Percentiles rank a stretch among this genome's conserved stretches.
Conservation (phyloP, 345 rosid genomes). For the Psidium friedrichsthalianum region DNA sequence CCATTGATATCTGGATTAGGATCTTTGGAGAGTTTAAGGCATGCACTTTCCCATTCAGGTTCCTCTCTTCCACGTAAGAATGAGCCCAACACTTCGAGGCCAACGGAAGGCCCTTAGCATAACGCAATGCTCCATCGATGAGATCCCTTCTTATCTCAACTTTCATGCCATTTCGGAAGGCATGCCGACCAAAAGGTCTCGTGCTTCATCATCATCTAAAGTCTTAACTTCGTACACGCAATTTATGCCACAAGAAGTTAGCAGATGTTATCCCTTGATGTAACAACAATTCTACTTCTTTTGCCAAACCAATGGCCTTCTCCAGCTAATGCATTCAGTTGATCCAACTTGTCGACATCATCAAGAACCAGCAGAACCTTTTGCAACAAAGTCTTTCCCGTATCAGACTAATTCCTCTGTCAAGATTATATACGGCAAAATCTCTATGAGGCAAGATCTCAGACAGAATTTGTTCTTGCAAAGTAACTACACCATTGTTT, state of each 20-base stretch:
- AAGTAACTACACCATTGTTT: background rate
- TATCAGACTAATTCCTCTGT: background rate
- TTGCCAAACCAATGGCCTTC: background rate
- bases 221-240: background rate
- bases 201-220: rapidly evolving
- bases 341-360: background rate
- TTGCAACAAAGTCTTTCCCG: background rate
- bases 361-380: background rate
- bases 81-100: background rate
- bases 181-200: rapidly evolving
- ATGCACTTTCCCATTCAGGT: background rate
- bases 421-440: rapidly evolving
- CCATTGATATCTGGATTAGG: rapidly evolving
- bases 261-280: background rate
- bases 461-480: background rate
- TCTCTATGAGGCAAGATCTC: rapidly evolving
- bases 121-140: rapidly evolving
- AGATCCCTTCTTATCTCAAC: background rate
- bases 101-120: background rate
- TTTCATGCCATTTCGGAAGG: background rate
- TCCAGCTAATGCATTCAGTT: background rate
- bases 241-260: background rate
- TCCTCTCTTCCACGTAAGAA: background rate
- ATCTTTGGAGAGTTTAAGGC: background rate
- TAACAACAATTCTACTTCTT: background rate